Base-by-base conservation (phyloP, 2,329 filamentous ascomycete genomes). In the Teratosphaeria viscida region DNA sequence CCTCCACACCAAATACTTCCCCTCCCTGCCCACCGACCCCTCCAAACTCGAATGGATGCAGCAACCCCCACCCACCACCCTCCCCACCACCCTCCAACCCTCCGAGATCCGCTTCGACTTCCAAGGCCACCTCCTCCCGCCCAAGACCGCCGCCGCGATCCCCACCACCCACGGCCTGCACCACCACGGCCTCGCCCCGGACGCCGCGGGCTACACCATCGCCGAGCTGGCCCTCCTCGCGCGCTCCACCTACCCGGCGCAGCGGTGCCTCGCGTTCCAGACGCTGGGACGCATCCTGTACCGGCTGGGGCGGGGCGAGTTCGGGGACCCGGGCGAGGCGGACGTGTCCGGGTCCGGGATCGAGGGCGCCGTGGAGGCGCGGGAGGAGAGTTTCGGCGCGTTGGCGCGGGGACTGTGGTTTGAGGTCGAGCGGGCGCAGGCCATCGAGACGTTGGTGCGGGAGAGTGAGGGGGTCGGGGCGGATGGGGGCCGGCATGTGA, bases 1-100 rank as follows among this genome's bases (percentile, higher is more conserved):
- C 59, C 84, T 99, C 5, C 92, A 96, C 78, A 77, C 85, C 26
- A 96, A 96, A 74, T 99, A 96, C 81, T 99, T 96, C 75, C 92
- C 94, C 12, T 84, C 85, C 63, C 85, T 96, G 1, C 85, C 92
- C 1, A 85, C 91, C 58, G 90, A 96, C 73, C 91, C 92, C 0
- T 85, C 86, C 60, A 87, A 89, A 57, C 83, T 96, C 3, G 89
- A 90, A 23, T 99, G 92, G 92, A 94, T 97, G 83, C 85, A 56
- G 23, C 23, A 23, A 23, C 23, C 23, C 23, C 23, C 23, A 86
- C 88, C 14, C 70, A 88, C 56, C 6, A 85, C 92, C 0, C 81
- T 83, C 14, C 85, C 90, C 62, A 79, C 82, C 49, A 83, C 84
- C 2, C 82, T 95, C n/a, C 79, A 87, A 37, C 80, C 92, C 1